A percentile compares a stretch with the other conserved stretches of the same genome.
phyloP scores from a whole-genome alignment of 2,329 filamentous ascomycete species.

The Clonostachys rosea region DNA sequence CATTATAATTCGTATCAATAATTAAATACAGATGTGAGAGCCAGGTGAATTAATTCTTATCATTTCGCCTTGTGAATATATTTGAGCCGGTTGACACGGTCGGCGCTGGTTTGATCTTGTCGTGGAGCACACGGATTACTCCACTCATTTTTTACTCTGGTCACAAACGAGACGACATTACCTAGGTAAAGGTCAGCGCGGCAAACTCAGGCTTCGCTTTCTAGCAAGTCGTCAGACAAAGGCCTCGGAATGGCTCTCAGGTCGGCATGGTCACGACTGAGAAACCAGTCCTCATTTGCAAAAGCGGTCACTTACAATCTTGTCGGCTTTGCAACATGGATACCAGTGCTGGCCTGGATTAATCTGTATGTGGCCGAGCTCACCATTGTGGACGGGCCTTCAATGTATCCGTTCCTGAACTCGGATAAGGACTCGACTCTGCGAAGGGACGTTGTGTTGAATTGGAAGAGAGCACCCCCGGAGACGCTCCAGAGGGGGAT shows the following conservation, averaged over 20 bases:
- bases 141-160: too few species aligned
- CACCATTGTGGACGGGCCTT: conserved; percentile 53
- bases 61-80: too few species aligned
- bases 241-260: conserved; percentile 21
- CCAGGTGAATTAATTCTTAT: too few species aligned
- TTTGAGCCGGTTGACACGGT: too few species aligned
- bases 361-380: conserved; percentile 56
- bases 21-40: too few species aligned
- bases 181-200: not conserved
- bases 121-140: too few species aligned
- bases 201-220: not conserved
- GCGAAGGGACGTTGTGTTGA: conserved; percentile 50
- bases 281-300: conserved; percentile 12
- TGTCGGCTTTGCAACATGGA: conserved; percentile 52
- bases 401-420: conserved; percentile 78
- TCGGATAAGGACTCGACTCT: conserved; percentile 54
- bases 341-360: conserved; percentile 58
- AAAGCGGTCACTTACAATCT: conserved; percentile 36
- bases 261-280: conserved; percentile 27
- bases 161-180: not conserved
- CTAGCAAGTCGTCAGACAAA: not conserved
- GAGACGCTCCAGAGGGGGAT: conserved; percentile 63
- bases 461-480: conserved; percentile 53
- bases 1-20: too few species aligned
- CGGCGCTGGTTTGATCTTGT: too few species aligned